Evolutionary conservation across 1,284 basidiomycete species (phyloP).

Genomic region (Moesziomyces sp.): DNA sequence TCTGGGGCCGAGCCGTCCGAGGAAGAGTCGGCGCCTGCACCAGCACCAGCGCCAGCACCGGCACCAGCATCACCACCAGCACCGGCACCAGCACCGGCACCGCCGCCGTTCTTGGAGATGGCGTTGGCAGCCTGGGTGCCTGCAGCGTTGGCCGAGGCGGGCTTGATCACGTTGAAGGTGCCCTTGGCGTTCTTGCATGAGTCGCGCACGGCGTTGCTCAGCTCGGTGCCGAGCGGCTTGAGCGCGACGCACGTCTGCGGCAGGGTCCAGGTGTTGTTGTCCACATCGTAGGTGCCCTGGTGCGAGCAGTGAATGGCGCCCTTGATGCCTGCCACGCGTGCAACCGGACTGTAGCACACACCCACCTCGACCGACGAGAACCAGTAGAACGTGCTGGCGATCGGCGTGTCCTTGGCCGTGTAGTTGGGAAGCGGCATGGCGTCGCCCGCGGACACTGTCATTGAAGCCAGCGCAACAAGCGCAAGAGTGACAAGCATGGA

Average conservation of each 20-base stretch:
- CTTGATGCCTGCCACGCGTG: conserved; percentile 28
- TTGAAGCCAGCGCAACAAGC: neutral
- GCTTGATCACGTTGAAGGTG: conserved; percentile 28
- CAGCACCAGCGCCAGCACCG: neutral
- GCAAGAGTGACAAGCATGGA: neutral
- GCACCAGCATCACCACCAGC: neutral
- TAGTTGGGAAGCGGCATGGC: conserved; percentile 7
- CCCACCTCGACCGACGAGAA: conserved; percentile 45
- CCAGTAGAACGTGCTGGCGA: conserved; percentile 37
- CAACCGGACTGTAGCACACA: conserved; percentile 35
- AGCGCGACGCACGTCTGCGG: conserved; percentile 43
- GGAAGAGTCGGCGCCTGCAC: no score
- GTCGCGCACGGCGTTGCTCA: conserved; percentile 18
- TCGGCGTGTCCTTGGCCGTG: neutral
- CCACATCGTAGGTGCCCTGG: conserved; percentile 33
- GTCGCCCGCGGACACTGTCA: neutral
- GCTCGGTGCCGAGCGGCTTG: conserved; percentile 22
- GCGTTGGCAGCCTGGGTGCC: conserved; percentile 23
- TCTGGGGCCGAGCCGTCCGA: neutral
- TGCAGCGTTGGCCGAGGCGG: conserved; percentile 11
- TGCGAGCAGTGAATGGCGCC: conserved; percentile 28
- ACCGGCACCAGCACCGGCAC: neutral
- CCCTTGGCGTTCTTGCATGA: conserved; percentile 32
- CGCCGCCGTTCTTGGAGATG: conserved; percentile 8
- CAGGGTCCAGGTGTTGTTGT: conserved; percentile 39